Evolutionary conservation across 352 stramenopile genomes (phyloP).

Genomic region (Thraustochytrium striatum): DNA sequence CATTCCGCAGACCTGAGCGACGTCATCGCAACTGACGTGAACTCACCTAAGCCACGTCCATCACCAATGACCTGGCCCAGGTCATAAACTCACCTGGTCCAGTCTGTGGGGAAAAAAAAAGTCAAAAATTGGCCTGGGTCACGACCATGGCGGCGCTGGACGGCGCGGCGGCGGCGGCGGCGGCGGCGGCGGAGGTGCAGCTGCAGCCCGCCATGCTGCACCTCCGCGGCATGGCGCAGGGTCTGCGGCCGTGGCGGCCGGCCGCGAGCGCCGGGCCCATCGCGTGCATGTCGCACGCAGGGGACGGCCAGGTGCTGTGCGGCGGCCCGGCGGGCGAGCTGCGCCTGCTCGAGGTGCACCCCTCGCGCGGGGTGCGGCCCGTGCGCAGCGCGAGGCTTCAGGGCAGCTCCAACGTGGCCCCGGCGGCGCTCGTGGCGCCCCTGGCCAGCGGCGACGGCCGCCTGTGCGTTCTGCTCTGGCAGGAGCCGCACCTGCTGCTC

Average conservation of each 20-base stretch:
- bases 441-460: background rate
- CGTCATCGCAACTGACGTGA: background rate
- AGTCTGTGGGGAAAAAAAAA: too few species aligned
- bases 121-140: too few species aligned
- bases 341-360: background rate
- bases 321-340: too few species aligned
- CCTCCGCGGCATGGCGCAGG: background rate
- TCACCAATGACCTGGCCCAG: background rate
- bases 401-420: too few species aligned
- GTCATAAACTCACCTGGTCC: background rate
- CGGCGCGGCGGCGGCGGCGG: too few species aligned
- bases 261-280: too few species aligned
- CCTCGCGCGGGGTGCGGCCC: too few species aligned
- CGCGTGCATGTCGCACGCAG: background rate
- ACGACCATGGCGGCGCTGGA: background rate
- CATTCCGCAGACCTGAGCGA: background rate
- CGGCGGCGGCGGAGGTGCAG: too few species aligned
- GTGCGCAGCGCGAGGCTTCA: too few species aligned
- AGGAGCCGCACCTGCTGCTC: background rate
- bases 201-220: background rate
- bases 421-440: too few species aligned
- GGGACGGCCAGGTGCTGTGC: too few species aligned
- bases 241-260: background rate
- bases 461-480: background rate
- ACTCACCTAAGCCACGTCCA: background rate